Evolutionary conservation across 495 filamentous ascomycete species (phyloP).

Genomic region (Penicillium pulvis): DNA sequence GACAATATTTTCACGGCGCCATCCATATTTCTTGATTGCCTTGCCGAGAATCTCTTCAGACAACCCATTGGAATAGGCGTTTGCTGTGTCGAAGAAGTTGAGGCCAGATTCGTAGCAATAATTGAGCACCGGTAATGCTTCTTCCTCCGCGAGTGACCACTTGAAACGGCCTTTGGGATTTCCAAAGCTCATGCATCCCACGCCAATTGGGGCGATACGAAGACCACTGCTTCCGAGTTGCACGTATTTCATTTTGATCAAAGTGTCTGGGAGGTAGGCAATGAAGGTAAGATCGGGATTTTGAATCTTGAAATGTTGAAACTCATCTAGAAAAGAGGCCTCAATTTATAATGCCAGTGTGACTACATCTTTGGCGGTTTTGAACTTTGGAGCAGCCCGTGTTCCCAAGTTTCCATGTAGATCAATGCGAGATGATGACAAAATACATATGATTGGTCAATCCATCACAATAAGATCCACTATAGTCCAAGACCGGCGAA

Average conservation of each 20-base stretch:
- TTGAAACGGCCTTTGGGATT: conserved; percentile 46
- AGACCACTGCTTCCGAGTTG: conserved; percentile 66
- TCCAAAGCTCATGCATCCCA: conserved; percentile 71
- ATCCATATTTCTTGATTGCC: conserved; percentile 47
- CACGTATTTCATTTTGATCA: conserved; percentile 27
- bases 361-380: too few species aligned
- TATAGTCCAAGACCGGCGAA: too few species aligned
- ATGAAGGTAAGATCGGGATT: too few species aligned
- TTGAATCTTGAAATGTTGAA: too few species aligned
- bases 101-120: conserved; percentile 69
- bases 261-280: too few species aligned
- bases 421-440: too few species aligned
- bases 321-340: too few species aligned
- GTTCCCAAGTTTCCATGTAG: too few species aligned
- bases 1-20: conserved; percentile 74
- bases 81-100: conserved; percentile 62
- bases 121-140: conserved; percentile 66
- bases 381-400: too few species aligned
- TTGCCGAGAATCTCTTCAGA: conserved; percentile 39
- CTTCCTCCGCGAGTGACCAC: conserved; percentile 64
- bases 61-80: conserved; percentile 39
- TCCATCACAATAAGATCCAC: too few species aligned
- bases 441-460: too few species aligned
- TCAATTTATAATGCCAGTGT: too few species aligned
- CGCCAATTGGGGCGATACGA: conserved; percentile 64